Percentiles rank a stretch among this genome's conserved stretches.
Conservation (phyloP, 345 rosid species). For the Linum trigynum region DNA sequence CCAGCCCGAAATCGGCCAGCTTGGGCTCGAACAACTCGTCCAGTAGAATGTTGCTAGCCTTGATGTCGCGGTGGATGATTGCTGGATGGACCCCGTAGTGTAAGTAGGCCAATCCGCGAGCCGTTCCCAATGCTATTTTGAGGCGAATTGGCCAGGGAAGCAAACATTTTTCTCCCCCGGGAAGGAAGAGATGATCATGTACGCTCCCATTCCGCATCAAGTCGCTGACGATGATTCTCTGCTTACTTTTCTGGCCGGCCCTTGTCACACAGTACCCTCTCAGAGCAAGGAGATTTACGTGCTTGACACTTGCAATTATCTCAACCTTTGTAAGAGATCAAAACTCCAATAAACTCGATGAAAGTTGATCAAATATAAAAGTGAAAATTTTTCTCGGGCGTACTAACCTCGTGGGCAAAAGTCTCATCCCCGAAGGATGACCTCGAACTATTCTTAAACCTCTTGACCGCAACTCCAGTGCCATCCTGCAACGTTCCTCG, state of each 20-base stretch:
- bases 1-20: conserved; percentile 42
- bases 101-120: conserved; percentile 33
- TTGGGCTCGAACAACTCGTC: conserved; percentile 31
- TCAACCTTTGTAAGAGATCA: not conserved
- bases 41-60: conserved; percentile 38
- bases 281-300: conserved; percentile 35
- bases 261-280: conserved; percentile 34
- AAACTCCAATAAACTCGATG: no score
- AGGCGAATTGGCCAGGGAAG: conserved; percentile 35
- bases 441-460: conserved; percentile 32
- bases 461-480: conserved; percentile 33
- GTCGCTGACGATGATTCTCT: conserved; percentile 32
- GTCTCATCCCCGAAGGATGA: conserved; percentile 19
- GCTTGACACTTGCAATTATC: conserved; percentile 36
- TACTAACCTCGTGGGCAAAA: conserved; percentile 31
- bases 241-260: conserved; percentile 25
- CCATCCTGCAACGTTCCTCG: conserved; percentile 27
- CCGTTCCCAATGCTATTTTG: conserved; percentile 36
- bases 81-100: conserved; percentile 33
- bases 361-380: no score
- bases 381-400: no score
- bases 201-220: conserved; percentile 34
- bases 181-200: conserved; percentile 29
- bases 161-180: conserved; percentile 6
- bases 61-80: conserved; percentile 37